Conservation (phyloP, 768 basidiomycete species). For the Psilocybe cubensis region DNA sequence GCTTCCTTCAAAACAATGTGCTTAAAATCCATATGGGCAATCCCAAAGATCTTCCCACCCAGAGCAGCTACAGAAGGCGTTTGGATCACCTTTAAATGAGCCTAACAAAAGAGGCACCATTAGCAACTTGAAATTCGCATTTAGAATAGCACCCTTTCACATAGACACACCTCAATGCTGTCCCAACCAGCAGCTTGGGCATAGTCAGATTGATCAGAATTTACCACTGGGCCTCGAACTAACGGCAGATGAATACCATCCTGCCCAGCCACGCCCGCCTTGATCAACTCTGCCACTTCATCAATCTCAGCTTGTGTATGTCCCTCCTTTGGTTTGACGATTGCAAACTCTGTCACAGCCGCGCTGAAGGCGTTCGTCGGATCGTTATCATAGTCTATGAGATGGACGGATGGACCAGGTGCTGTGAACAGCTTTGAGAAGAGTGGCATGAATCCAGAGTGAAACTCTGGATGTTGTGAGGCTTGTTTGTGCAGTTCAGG, state of each 20-base stretch:
- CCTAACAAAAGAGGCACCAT: background rate
- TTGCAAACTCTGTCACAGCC: background rate
- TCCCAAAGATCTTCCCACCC: background rate
- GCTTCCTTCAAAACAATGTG: background rate
- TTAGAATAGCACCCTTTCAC: too few relatives aligned
- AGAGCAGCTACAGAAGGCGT: background rate
- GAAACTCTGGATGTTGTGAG: background rate
- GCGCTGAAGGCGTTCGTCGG: background rate
- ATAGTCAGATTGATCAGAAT: background rate
- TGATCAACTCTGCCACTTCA: background rate
- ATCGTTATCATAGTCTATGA: background rate
- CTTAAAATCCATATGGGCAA: background rate
- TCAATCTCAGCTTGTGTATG: background rate
- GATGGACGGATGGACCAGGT: background rate
- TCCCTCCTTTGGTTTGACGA: constrained; percentile 1
- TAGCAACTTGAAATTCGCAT: too few relatives aligned
- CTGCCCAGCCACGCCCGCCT: background rate
- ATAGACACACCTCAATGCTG: background rate
- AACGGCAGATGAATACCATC: background rate
- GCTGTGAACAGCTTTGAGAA: background rate
- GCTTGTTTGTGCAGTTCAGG: background rate
- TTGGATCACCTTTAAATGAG: background rate
- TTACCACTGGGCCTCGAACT: background rate
- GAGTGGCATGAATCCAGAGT: background rate
- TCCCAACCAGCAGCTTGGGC: background rate